A percentile compares a stretch with the other conserved stretches of the same genome.
These are phyloP conservation scores for Vigna angularis DNA, from an alignment of 306 rosid genomes.

Conservation along the genomic window DNA sequence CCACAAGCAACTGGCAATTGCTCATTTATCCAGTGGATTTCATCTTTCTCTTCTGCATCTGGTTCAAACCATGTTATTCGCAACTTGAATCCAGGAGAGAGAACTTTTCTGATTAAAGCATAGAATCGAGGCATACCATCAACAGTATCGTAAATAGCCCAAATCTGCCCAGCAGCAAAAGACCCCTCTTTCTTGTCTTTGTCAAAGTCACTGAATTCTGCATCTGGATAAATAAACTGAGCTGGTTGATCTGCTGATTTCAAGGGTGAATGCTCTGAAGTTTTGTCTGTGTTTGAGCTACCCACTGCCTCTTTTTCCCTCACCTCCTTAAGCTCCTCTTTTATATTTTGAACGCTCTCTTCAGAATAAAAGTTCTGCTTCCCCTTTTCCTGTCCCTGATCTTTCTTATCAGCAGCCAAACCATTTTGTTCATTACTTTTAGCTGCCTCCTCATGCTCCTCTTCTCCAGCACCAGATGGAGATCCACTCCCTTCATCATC, in stretches of 20 bases:
- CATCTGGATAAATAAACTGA: constrained; percentile 55
- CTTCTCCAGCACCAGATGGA: constrained; percentile 40
- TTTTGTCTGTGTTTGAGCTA: constrained; percentile 43
- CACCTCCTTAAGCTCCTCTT: constrained; percentile 40
- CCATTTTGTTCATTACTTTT: constrained; percentile 50
- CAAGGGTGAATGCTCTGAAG: constrained; percentile 47
- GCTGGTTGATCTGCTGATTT: constrained; percentile 28
- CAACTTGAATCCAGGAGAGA: constrained; percentile 71
- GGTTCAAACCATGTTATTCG: constrained; percentile 81
- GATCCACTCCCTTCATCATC: constrained; percentile 62
- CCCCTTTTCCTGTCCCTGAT: constrained; percentile 45
- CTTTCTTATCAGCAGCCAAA: constrained; percentile 43
- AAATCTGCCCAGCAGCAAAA: constrained; percentile 75
- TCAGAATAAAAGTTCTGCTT: constrained; percentile 38
- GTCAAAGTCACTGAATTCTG: constrained; percentile 81
- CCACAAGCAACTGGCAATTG: constrained; percentile 84
- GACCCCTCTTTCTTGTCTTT: constrained; percentile 57
- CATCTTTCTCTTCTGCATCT: constrained; percentile 55
- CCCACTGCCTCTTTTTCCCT: constrained; percentile 44
- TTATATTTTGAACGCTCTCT: constrained; percentile 47
- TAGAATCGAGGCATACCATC: constrained; percentile 96
- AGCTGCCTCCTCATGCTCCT: constrained; percentile 42
- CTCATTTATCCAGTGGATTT: constrained; percentile 48
- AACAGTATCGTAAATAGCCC: constrained; percentile 79
- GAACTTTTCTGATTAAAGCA: constrained; percentile 68